Conservation (phyloP, 139 green algal species). For the Chlorella sp. region DNA sequence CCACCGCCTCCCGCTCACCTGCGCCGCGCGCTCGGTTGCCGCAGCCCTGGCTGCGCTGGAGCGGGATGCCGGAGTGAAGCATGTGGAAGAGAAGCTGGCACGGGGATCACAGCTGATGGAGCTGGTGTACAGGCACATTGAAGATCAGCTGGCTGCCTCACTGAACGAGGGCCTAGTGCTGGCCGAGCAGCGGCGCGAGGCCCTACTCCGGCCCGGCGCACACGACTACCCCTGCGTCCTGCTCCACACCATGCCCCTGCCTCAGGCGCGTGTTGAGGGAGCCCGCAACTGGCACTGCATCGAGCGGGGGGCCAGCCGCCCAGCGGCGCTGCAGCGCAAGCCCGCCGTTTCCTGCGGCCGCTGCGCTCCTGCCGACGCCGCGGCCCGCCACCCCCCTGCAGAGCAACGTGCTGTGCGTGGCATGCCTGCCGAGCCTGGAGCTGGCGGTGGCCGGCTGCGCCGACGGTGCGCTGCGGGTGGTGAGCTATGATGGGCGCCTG, state of each 20-base stretch:
- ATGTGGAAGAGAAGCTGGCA: slow-evolving; percentile 44
- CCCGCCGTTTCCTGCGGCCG: no score
- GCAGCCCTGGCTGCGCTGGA: slow-evolving; percentile 61
- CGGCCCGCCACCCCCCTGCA: no score
- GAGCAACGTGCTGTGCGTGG: slow-evolving; percentile 14
- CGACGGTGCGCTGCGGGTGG: not conserved
- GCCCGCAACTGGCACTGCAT: no score
- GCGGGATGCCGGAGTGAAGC: slow-evolving; percentile 32
- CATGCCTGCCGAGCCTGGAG: slow-evolving; percentile 1
- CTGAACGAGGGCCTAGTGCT: slow-evolving; percentile 9
- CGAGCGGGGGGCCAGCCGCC: no score
- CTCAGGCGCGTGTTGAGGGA: no score
- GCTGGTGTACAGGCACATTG: slow-evolving; percentile 49
- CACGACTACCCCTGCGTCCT: slow-evolving; percentile 17
- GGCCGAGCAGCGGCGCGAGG: slow-evolving; percentile 1
- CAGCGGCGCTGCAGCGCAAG: no score
- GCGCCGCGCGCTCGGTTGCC: no score
- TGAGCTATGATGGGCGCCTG: slow-evolving; percentile 8
- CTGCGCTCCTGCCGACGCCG: no score
- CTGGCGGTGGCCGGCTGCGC: not conserved
- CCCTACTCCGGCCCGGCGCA: slow-evolving; percentile 11
- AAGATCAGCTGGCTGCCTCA: slow-evolving; percentile 6
- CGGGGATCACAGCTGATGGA: slow-evolving; percentile 55
- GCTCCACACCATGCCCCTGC: not conserved
- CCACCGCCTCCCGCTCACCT: no score